phyloP scores from a whole-genome alignment of 2,329 filamentous ascomycete genomes.

The Penicillium vulpinum region DNA sequence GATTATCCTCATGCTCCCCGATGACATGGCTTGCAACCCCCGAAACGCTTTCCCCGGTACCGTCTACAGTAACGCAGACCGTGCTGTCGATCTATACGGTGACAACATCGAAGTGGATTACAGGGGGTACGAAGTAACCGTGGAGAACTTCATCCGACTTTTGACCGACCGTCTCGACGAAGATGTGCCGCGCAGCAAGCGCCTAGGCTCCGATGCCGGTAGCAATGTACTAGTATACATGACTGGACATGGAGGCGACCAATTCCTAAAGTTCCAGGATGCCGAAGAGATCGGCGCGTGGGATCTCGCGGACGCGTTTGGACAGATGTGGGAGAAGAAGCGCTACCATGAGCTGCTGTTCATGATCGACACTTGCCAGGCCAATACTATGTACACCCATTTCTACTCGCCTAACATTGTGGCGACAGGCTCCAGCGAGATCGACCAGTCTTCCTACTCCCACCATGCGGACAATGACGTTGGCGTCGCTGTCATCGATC shows the following conservation, averaged over 20 bases:
- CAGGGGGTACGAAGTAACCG: conserved; percentile 94
- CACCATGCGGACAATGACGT: conserved; percentile 98
- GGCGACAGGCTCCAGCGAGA: conserved; percentile 91
- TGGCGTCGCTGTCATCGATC: conserved; percentile 95
- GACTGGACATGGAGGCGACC: conserved; percentile 96
- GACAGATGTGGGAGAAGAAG: conserved; percentile 99
- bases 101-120: conserved; percentile 99
- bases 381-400: conserved; percentile 98
- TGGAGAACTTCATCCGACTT: conserved; percentile 96
- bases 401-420: conserved; percentile 98
- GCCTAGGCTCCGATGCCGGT: conserved; percentile 87
- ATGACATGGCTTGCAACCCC: conserved; percentile 99
- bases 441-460: conserved; percentile 94
- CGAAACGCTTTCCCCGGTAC: conserved; percentile 97
- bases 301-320: conserved; percentile 93
- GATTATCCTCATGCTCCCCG: conserved; percentile 99
- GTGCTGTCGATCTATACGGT: conserved; percentile 92
- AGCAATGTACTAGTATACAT: conserved; percentile 99
- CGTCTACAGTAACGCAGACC: conserved; percentile 97
- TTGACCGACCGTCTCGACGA: conserved; percentile 92
- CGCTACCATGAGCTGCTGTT: conserved; percentile 97
- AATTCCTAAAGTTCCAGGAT: conserved; percentile 98
- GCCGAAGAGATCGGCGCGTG: conserved; percentile 96
- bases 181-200: conserved; percentile 92
- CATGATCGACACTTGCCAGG: conserved; percentile 99